Evolutionary conservation across 768 basidiomycete genomes (phyloP), one percentile per base, ranked within the genome.

Genomic region (Rubroboletus satanas): DNA sequence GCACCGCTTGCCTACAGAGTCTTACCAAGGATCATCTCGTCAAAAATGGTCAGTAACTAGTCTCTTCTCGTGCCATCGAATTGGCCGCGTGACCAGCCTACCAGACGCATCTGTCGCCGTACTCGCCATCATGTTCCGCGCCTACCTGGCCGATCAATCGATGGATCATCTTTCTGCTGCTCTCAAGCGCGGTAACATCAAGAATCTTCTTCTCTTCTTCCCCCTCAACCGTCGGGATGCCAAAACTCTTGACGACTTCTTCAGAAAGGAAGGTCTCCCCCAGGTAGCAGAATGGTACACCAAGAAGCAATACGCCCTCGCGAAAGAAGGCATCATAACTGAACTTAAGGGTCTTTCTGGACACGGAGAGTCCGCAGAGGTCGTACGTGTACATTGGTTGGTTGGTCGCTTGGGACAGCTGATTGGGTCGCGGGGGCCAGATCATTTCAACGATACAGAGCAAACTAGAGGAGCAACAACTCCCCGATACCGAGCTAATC

Each of bases 261-360:
- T 98, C 80, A 90, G 82, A 73, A 81, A 83, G 54, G 87, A 84
- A 55, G 85, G 83, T 18, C 76, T 97, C 18, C 74, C 84, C 18
- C 83, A 85, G 62, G 83, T 98, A 41, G 87, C 90, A 3, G 96
- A 98, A 15, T 98, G 93, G 92, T 98, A 90, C 81, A 83, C 84
- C 44, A 97, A 95, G 80, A 87, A 85, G 69, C 91, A 93, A 68
- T 85, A 85, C 56, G 85, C 85, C 52, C 83, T 86, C 54, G 83
- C 90, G 61, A 93, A 89, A 71, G 90, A 94, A 54, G 77, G 79
- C 42, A 81, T 95, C 58, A 73, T 87, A 63, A 79, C 77, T 62
- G 83, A 84, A 23, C 77, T 92, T 51, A 83, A 81, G 53, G 85
- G 85, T 55, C 77, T 88, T 68, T 82, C 84, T 52, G 86, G 85